Base-by-base conservation (phyloP, 2,329 filamentous ascomycete species). In the Sarocladium kiliense region DNA sequence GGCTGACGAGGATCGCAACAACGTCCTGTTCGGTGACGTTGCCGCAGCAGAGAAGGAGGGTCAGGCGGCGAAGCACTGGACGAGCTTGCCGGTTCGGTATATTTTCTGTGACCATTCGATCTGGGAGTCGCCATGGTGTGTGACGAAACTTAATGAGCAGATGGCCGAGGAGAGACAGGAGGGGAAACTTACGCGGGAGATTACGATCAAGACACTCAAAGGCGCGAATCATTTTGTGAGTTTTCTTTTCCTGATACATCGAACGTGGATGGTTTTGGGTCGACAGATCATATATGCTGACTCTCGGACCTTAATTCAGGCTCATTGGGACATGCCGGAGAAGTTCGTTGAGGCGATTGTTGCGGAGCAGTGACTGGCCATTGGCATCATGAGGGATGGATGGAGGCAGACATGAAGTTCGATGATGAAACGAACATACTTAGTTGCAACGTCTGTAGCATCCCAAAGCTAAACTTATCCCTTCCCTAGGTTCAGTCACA, bases 11-110 rank as follows among this genome's bases (percentile, higher is more conserved):
- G n/a, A n/a, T n/a, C n/a, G n/a, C n/a, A n/a, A n/a, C n/a, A n/a
- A n/a, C n/a, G n/a, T n/a, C n/a, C n/a, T n/a, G n/a, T 55, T 68
- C 63, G 10, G 58, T 36, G 23, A 66, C 25, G 1, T 69, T 55
- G 10, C 62, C 60, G 2, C 30, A 53, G 7, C 62, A 59, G 37
- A 62, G 66, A 26, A 66, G 27, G 19, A 68, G 39, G 6, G 64
- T 50, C 0, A 63, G 54, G 7, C 54, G 23, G 1, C 57, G 54
- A 3, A 68, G 59, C 1, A 56, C 42, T 0, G 64, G 60, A 9
- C 62, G 58, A 2, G 60, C 59, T 18, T 45, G 7, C 41, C 41
- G 9, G 12, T 45, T 18, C 18, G n/a, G n/a, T n/a, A n/a, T n/a
- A n/a, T n/a, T n/a, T n/a, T n/a, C n/a, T n/a, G n/a, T n/a, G n/a